Percentiles rank a stretch among this genome's conserved stretches.
Conservation (phyloP, 73 alveolate genomes). For the Paramecium primaurelia region DNA sequence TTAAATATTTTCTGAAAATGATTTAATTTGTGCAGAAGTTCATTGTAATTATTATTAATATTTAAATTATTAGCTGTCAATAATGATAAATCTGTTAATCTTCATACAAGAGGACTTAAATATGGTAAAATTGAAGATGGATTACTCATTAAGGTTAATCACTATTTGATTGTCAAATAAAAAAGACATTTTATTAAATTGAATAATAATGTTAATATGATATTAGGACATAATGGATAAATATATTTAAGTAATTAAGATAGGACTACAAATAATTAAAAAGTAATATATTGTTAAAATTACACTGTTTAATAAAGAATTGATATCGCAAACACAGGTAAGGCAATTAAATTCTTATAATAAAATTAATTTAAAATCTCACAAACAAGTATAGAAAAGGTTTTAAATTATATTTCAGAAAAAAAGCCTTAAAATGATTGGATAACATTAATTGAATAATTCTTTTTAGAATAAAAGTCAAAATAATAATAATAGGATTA, state of each 20-base stretch:
- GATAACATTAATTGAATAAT: not conserved
- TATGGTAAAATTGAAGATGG: slow-evolving; percentile 70
- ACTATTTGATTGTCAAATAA: slow-evolving; percentile 43
- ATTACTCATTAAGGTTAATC: slow-evolving; percentile 40
- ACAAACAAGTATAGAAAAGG: not conserved
- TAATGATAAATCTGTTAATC: slow-evolving; percentile 61
- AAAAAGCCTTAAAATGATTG: not conserved
- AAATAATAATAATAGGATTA: not conserved
- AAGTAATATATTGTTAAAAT: not conserved
- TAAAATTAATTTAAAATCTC: not conserved
- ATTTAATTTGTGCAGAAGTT: slow-evolving; percentile 58
- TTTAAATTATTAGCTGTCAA: not conserved
- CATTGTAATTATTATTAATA: slow-evolving; percentile 39
- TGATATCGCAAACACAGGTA: not conserved
- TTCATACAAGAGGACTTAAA: slow-evolving; percentile 65
- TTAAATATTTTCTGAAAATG: slow-evolving; percentile 57
- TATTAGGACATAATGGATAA: slow-evolving; percentile 57
- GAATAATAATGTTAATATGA: slow-evolving; percentile 33
- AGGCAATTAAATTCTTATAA: not conserved
- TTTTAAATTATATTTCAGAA: not conserved
- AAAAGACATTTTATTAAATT: slow-evolving; percentile 49
- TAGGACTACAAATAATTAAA: not conserved
- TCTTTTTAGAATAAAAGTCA: not conserved
- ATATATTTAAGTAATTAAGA: slow-evolving; percentile 19
- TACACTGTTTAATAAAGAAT: slow-evolving; percentile 6